These are phyloP conservation scores for Symmetrospora coprosmae DNA, from an alignment of 768 basidiomycete genomes.

Conservation along the genomic window DNA sequence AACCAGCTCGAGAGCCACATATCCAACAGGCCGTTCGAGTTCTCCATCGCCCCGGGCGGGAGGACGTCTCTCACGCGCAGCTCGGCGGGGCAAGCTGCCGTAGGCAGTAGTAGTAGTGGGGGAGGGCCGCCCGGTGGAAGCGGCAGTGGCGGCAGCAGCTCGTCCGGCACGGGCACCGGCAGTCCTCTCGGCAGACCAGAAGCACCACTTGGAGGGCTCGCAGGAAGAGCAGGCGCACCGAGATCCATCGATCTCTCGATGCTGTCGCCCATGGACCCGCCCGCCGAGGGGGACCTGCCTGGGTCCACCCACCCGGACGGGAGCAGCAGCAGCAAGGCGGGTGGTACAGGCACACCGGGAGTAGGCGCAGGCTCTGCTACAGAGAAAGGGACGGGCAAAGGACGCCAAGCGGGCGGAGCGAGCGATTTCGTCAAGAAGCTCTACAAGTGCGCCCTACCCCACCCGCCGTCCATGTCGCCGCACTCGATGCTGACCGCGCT, in stretches of 20 bases:
- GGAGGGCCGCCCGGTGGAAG: background rate
- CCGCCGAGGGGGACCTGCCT: background rate
- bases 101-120: background rate
- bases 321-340: background rate
- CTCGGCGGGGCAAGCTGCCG: background rate
- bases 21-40: background rate
- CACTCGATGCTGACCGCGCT: background rate
- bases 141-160: background rate
- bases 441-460: slow-evolving; percentile 74
- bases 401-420: slow-evolving; percentile 35
- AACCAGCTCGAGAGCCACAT: background rate
- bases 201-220: background rate
- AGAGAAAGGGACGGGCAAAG: background rate
- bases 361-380: background rate
- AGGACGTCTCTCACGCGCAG: background rate
- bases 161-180: background rate
- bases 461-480: too few species aligned
- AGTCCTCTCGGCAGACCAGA: background rate
- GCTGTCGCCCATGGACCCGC: background rate
- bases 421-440: slow-evolving; percentile 89
- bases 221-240: background rate
- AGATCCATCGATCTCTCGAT: too few species aligned
- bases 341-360: background rate
- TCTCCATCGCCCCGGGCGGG: background rate
- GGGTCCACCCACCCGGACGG: background rate